These are phyloP conservation scores for Datura wrightii DNA, from an alignment of 257 asterid species.

Conservation along the genomic window DNA sequence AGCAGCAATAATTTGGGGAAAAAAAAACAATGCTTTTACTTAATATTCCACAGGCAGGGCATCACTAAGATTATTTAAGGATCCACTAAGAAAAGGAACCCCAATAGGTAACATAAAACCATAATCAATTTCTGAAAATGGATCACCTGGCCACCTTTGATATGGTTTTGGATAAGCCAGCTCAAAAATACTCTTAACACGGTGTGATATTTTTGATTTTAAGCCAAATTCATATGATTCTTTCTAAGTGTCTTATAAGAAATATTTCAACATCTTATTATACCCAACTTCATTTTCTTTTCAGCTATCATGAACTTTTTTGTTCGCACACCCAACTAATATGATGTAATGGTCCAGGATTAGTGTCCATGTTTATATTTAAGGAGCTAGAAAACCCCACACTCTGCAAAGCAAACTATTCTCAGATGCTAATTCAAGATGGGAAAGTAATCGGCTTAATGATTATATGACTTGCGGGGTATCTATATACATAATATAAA, in stretches of 20 bases:
- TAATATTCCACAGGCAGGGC: constrained; percentile 1
- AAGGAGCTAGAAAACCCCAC: constrained; percentile 8
- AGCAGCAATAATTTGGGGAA: background rate
- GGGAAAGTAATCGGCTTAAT: constrained; percentile 31
- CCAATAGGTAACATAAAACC: constrained; percentile 17
- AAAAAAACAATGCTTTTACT: background rate
- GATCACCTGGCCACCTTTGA: constrained; percentile 20
- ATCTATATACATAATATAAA: background rate
- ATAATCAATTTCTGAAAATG: constrained; percentile 16
- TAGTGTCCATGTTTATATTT: background rate
- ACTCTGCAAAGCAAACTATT: constrained; percentile 14
- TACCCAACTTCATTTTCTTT: background rate
- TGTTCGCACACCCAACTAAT: background rate
- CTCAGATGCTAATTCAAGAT: constrained; percentile 30
- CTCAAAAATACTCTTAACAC: background rate
- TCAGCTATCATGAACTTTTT: background rate
- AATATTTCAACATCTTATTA: background rate
- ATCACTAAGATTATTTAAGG: constrained; percentile 30
- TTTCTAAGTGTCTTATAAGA: background rate
- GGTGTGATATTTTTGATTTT: background rate
- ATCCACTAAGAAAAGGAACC: constrained; percentile 34
- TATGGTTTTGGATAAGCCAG: background rate
- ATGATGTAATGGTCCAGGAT: constrained; percentile 21
- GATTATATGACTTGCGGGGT: constrained; percentile 23
- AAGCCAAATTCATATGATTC: background rate